Base-by-base conservation (phyloP, 441 rosid species). In the Gossypium davidsonii region DNA sequence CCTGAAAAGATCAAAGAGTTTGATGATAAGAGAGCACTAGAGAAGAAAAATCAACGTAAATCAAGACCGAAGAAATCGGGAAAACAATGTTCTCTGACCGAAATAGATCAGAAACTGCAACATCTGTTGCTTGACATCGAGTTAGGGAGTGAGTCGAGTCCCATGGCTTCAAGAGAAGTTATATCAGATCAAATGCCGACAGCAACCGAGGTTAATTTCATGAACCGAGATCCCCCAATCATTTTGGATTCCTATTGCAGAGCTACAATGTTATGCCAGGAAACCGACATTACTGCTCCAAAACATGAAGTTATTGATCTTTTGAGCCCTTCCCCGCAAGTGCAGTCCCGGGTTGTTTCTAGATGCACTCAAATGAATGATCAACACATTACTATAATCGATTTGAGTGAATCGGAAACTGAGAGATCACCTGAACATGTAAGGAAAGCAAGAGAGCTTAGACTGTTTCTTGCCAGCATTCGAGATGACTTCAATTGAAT, bases 1-100 rank as follows among this genome's bases (percentile, higher is more conserved):
- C 93, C 99, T 15, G 96, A 92, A 82, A 92, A 79, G 83, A 89
- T 89, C 39, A 70, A 48, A 3, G 94, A 91, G 83, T 90, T 86
- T 69, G 89, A 85, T 76, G 87, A 85, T 83, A 85, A 74, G 76
- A 82, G 62, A 81, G 91, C 84, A 71, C 73, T 64, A 31, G 79
- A 67, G 79, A 89, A 87, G 85, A 87, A 82, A 79, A 87, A 81
- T 64, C 74, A 73, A n/a, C 58, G 68, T 4, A 83, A 86, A 74
- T 65, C 79, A 52, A 83, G 78, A 77, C 64, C 76, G 21, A 82
- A 83, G 79, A 87, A 82, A 79, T 74, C 78, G 3, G 83, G 82
- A 55, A 68, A 73, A 34, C 74, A 39, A 52, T 64, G 78, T 39
- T 67, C 79, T 10, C 66, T 78, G 52, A 70, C 83, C 39, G 90